Base-by-base conservation (phyloP, 352 stramenopile genomes). In the Hyaloperonospora brassicae region DNA sequence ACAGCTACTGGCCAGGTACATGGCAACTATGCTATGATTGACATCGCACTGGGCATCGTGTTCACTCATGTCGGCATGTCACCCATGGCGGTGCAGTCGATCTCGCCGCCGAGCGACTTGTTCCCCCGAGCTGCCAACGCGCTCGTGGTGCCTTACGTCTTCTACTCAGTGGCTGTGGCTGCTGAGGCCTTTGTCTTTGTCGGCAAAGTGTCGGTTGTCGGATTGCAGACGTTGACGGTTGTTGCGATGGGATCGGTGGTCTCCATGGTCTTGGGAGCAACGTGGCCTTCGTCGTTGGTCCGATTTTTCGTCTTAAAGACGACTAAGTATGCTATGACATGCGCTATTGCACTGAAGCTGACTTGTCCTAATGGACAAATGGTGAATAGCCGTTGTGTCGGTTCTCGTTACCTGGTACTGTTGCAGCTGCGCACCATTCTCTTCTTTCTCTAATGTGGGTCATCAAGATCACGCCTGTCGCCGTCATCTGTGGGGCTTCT, bases 141-240 rank as follows among this genome's bases (percentile, higher is more conserved):
- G 25, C 62, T 93, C 5, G 79, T 89, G n/a, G 55, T 93, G 11
- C 83, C 83, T 17, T 85, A 89, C 51, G 79, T 90, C 1, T 93
- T 93, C 64, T 90, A 76, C 49, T 79, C 77, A 0, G 79, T 93
- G 12, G 76, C 80, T 0, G 77, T 93, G 8, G 79, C 79, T 22
- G 79, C 89, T 11, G 77, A 75, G 0, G 83, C 90, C 55, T 84
- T 89, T 31, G 68, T 93, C 34, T 83, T 79, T 36, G 73, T 88
- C 2, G 79, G 79, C 36, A 89, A 88, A 57, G 70, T 86, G 0
- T 86, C 74, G 2, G 63, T 87, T 17, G 64, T 93, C 13, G 79
- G 77, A 8, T 48, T 75, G 6, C 73, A 87, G 55, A 93, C 83
- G 9, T 53, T 86, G 31, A 66, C 68, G 35, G 73, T 89, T 47